Evolutionary conservation across 306 rosid genomes (phyloP).

Genomic region (Ammopiptanthus mongolicus): DNA sequence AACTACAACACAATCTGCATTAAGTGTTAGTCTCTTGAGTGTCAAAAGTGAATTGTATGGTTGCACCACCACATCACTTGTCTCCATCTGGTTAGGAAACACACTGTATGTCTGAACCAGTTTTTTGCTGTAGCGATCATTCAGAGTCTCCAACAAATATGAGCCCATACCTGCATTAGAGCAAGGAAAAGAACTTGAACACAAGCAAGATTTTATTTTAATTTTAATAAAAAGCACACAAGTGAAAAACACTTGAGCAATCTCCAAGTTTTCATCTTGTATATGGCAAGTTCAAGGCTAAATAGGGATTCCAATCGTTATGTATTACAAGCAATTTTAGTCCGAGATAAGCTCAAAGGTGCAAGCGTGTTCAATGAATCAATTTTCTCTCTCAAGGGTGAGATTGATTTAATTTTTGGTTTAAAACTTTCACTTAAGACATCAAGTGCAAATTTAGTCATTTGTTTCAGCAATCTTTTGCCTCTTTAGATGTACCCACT

Average conservation of each 20-base stretch:
- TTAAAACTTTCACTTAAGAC: neutral
- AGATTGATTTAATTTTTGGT: neutral
- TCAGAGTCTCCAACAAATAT: conserved; percentile 87
- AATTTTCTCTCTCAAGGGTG: neutral
- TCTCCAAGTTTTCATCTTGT: neutral
- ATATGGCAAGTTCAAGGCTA: neutral
- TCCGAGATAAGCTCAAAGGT: neutral
- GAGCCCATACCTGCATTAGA: conserved; percentile 85
- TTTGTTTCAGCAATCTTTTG: conserved; percentile 5
- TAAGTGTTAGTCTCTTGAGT: conserved; percentile 85
- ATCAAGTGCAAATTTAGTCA: neutral
- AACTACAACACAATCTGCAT: conserved; percentile 99
- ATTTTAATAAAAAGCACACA: neutral
- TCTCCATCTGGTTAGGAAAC: conserved; percentile 99
- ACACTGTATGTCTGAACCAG: conserved; percentile 98
- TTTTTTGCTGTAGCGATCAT: conserved; percentile 98
- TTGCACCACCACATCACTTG: conserved; percentile 99
- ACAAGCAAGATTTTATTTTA: neutral
- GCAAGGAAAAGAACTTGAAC: neutral
- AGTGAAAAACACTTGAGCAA: conserved; percentile 8
- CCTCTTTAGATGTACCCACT: neutral
- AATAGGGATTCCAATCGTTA: neutral
- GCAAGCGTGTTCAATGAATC: neutral
- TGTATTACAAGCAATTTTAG: neutral
- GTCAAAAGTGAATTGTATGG: conserved; percentile 98